A percentile compares a stretch with the other conserved stretches of the same genome.
These are phyloP conservation scores for Alternaria infectoria DNA, from an alignment of 2,329 filamentous ascomycete genomes.

Conservation along the genomic window DNA sequence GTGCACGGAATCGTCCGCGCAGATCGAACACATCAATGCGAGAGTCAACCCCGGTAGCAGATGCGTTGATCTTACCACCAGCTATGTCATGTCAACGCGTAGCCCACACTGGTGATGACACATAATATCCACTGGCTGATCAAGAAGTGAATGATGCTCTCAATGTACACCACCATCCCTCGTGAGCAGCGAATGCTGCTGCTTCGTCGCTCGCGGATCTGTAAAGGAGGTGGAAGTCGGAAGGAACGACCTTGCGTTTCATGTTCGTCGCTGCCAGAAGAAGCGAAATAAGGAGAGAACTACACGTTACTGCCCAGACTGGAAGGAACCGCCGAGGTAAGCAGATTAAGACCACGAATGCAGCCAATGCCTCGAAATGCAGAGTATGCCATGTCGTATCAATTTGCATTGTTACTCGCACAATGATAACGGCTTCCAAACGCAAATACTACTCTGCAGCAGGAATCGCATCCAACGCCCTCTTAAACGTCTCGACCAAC, in stretches of 20 bases:
- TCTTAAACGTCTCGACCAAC: constrained; percentile 68
- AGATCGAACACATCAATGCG: not conserved
- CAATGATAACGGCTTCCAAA: not conserved
- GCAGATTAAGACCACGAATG: not conserved
- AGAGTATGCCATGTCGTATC: not conserved
- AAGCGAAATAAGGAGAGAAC: not conserved
- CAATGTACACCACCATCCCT: not conserved
- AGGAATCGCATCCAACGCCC: constrained; percentile 69
- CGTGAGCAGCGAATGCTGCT: not conserved
- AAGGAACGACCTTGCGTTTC: not conserved
- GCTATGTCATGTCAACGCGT: not conserved
- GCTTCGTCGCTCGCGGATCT: not conserved
- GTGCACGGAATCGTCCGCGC: not conserved
- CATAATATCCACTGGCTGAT: not conserved
- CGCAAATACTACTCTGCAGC: not conserved
- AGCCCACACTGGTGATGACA: not conserved
- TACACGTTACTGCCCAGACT: not conserved
- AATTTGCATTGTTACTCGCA: not conserved
- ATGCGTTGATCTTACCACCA: not conserved
- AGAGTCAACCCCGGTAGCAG: not conserved
- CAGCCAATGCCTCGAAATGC: not conserved
- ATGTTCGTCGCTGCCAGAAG: not conserved
- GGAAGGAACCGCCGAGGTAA: not conserved
- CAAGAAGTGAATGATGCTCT: not conserved
- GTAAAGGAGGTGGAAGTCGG: not conserved